Evolutionary conservation across 371 early-diverging fungal genomes (phyloP).

Genomic region (Rhizomucor pusillus): DNA sequence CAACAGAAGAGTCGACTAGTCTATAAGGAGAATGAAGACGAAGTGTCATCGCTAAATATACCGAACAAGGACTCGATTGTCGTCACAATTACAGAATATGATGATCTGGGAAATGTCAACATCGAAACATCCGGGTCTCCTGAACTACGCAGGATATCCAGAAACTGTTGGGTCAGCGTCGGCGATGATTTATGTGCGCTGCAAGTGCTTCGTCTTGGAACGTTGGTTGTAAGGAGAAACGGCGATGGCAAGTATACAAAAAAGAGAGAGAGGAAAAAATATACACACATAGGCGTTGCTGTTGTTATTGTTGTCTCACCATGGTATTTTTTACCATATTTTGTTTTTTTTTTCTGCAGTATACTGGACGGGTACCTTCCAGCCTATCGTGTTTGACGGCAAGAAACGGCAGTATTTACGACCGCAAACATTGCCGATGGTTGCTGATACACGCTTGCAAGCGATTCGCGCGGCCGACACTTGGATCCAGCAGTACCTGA

Average conservation of each 20-base stretch:
- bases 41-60: neutral
- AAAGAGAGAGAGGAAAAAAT: constrained; percentile 1
- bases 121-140: constrained; percentile 33
- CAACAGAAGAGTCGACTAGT: no score
- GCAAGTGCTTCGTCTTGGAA: constrained; percentile 20
- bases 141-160: constrained; percentile 25
- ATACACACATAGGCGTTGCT: no score
- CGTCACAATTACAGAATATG: constrained; percentile 51
- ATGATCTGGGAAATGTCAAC: constrained; percentile 46
- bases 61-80: neutral
- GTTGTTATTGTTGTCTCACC: no score
- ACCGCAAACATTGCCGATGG: constrained; percentile 21
- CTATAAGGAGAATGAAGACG: no score
- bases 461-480: constrained; percentile 68
- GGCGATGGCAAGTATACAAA: constrained; percentile 10
- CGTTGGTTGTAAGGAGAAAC: constrained; percentile 17
- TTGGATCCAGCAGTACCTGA: constrained; percentile 36
- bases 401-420: constrained; percentile 3
- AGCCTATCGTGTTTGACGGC: neutral
- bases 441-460: constrained; percentile 37
- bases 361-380: no score
- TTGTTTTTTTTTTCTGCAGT: no score
- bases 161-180: constrained; percentile 50
- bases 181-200: constrained; percentile 42
- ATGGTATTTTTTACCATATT: no score